Evolutionary conservation across 2,329 filamentous ascomycete genomes (phyloP).

Genomic region (Exophiala viscosa): DNA sequence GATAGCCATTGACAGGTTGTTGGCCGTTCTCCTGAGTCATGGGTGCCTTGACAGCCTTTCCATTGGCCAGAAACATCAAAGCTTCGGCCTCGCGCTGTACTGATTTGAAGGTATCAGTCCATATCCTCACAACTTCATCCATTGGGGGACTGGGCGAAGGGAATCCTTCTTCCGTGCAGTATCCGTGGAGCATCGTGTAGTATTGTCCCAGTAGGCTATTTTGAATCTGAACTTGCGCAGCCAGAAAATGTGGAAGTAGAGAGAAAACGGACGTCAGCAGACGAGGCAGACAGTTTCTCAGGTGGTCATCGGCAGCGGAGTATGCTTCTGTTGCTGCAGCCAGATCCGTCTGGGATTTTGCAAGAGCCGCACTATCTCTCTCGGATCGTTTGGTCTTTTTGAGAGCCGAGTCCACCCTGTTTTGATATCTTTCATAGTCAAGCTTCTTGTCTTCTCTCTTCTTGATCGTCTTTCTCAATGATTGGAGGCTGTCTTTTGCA

Average conservation of each 20-base stretch:
- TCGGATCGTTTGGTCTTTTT: constrained; percentile 68
- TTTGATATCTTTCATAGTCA: constrained; percentile 75
- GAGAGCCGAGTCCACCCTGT: constrained; percentile 64
- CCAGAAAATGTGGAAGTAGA: constrained; percentile 68
- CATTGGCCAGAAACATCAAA: constrained; percentile 60
- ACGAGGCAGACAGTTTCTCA: constrained; percentile 67
- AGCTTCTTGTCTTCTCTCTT: constrained; percentile 78
- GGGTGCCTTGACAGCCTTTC: constrained; percentile 61
- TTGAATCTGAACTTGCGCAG: constrained; percentile 69
- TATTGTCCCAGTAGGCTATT: constrained; percentile 72
- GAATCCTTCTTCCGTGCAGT: constrained; percentile 65
- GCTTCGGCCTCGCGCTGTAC: constrained; percentile 64
- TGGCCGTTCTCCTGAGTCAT: constrained; percentile 49
- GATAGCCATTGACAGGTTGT: constrained; percentile 36
- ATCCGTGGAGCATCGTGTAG: constrained; percentile 72
- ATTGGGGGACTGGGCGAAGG: constrained; percentile 70
- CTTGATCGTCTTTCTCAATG: constrained; percentile 78
- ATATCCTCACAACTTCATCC: constrained; percentile 64
- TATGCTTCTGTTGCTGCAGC: constrained; percentile 66
- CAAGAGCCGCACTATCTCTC: constrained; percentile 68
- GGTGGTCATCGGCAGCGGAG: constrained; percentile 67
- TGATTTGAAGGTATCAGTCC: constrained; percentile 61
- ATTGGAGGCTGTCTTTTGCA: constrained; percentile 64
- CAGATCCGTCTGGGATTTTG: constrained; percentile 69
- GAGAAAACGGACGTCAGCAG: constrained; percentile 68